Evolutionary conservation across 2,329 filamentous ascomycete genomes (phyloP), one percentile per base, ranked within the genome.

Genomic region (Chrysosporium keratinophilum): DNA sequence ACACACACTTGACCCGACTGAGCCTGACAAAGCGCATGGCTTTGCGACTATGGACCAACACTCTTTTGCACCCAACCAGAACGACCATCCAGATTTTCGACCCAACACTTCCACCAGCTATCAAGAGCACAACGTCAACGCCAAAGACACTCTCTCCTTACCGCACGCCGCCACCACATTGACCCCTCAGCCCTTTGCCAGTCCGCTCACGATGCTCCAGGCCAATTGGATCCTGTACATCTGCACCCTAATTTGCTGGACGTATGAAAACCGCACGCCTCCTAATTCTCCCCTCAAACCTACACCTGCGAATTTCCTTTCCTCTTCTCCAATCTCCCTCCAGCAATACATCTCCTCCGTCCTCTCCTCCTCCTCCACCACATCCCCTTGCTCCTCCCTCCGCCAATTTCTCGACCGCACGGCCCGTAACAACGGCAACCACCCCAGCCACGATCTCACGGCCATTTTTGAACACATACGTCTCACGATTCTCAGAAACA

Each of bases 201-300:
- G 44, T 54, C 62, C 55, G 42, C 48, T 61, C 14, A 56, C 60
- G 31, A 65, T 67, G 63, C 61, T 68, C 10, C 64, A 67, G 23
- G 57, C 66, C 39, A 62, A 63, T 20, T 69, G 67, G 67, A 59
- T 60, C 4, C 43, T 69, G 9, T 68, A 69, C 54, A 57, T 66
- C 14, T 66, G 63, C 37, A 57, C 61, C 5, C 59, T 69, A 5
- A 64, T 69, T 28, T 69, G 67, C 54, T 68, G 65, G 65, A 64
- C 65, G 1, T 67, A 65, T 50, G 65, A 64, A 14, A 54, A 62
- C 28, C 50, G 54, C 33, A 42, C 33, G 40, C 23, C 43, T 17
- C 40, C 53, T 20, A 39, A 42, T 42, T 47, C 49, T 15, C 14
- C 40, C 14, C 33, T 17, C 46, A 37, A 19, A 50, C 11, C 20